phyloP scores from a whole-genome alignment of 75 land plant species.

The Azolla pinnata region DNA sequence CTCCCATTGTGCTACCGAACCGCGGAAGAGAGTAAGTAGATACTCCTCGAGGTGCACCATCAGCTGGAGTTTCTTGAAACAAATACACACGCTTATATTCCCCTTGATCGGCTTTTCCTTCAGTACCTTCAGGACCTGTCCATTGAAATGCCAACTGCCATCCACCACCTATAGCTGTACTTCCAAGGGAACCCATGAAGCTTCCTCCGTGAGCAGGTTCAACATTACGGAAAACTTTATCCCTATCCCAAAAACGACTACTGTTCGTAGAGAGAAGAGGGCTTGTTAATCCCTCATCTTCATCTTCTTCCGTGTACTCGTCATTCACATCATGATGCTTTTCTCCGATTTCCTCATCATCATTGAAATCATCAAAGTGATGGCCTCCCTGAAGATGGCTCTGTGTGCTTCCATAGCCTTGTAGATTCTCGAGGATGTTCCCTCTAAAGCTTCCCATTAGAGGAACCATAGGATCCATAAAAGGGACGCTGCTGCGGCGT shows the following conservation, averaged over 20 bases:
- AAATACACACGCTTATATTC: conserved; percentile 67
- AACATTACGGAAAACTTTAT: conserved; percentile 5
- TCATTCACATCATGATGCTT: conserved; percentile 36
- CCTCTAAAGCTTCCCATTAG: conserved; percentile 82
- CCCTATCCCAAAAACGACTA: conserved; percentile 15
- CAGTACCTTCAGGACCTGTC: conserved; percentile 47
- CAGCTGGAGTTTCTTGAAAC: conserved; percentile 43
- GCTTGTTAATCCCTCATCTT: conserved; percentile 45
- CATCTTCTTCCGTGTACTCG: conserved; percentile 38
- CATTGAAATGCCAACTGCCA: conserved; percentile 92
- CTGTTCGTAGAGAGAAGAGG: conserved; percentile 61
- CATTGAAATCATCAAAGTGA: conserved; percentile 14
- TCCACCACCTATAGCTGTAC: conserved; percentile 84
- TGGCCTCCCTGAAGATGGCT: conserved; percentile 26
- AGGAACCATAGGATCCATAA: conserved; percentile 79
- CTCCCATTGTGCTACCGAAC: conserved; percentile 23
- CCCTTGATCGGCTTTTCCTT: conserved; percentile 51
- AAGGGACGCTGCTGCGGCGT: conserved; percentile 18
- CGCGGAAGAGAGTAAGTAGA: conserved; percentile 54
- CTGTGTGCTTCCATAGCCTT: conserved; percentile 61
- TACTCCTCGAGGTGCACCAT: conserved; percentile 27
- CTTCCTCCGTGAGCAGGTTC: conserved; percentile 37
- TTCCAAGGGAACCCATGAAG: conserved; percentile 42
- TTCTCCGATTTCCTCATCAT: conserved; percentile 47
- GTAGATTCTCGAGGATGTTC: conserved; percentile 37